These are phyloP conservation scores for Albifimbria verrucaria DNA, from an alignment of 2,329 filamentous ascomycete genomes.

Conservation along the genomic window DNA sequence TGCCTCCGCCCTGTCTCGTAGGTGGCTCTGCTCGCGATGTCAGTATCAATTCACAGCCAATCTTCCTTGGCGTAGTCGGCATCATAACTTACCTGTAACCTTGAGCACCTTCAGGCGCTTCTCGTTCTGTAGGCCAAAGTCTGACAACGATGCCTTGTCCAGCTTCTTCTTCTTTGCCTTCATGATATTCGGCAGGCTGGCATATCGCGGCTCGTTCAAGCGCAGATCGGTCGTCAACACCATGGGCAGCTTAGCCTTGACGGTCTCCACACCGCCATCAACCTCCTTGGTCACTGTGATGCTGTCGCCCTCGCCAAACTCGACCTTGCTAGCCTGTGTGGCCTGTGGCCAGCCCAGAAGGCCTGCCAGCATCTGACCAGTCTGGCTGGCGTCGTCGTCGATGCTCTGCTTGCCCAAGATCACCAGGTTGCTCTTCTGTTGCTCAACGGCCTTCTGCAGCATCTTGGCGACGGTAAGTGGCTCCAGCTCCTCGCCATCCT, in stretches of 20 bases:
- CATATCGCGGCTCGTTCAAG: slow-evolving; percentile 92
- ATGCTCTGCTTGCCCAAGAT: slow-evolving; percentile 97
- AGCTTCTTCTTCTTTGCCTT: slow-evolving; percentile 99
- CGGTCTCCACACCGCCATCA: slow-evolving; percentile 90
- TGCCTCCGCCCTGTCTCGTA: slow-evolving; percentile 84
- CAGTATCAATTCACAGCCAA: too few relatives aligned
- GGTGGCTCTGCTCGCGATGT: slow-evolving; percentile 64
- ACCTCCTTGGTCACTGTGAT: slow-evolving; percentile 87
- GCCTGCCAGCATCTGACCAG: slow-evolving; percentile 95
- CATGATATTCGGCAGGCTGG: slow-evolving; percentile 97
- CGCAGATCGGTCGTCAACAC: slow-evolving; percentile 92
- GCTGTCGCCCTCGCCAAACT: slow-evolving; percentile 65
- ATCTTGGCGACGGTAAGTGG: slow-evolving; percentile 92
- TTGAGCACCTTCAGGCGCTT: slow-evolving; percentile 84
- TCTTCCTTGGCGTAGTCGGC: too few relatives aligned
- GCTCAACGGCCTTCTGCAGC: slow-evolving; percentile 72
- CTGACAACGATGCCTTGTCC: slow-evolving; percentile 83
- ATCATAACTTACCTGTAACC: slow-evolving; percentile 65
- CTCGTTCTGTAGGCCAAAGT: slow-evolving; percentile 73
- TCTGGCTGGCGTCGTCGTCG: slow-evolving; percentile 93
- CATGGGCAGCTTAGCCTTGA: slow-evolving; percentile 82
- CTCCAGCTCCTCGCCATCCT: slow-evolving; percentile 75
- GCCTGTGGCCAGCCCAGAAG: slow-evolving; percentile 91
- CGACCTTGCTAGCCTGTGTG: slow-evolving; percentile 84
- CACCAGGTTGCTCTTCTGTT: slow-evolving; percentile 86